Evolutionary conservation across 1,284 basidiomycete species (phyloP).

Genomic region (Fomitopsis palustris): DNA sequence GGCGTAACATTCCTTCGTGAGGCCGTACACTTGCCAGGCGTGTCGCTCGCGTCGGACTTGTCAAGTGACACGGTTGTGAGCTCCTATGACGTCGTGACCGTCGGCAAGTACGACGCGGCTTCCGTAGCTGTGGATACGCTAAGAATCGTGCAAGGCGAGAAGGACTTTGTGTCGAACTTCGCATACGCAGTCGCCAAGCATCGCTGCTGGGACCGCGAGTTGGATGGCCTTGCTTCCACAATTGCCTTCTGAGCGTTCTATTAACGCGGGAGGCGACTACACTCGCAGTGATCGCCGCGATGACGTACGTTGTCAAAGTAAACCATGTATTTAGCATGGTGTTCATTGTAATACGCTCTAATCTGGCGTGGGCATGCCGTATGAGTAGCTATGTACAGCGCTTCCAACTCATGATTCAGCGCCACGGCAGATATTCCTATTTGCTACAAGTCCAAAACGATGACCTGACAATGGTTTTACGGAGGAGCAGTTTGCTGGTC

Average conservation of each 20-base stretch:
- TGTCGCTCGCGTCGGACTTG: conserved; percentile 34
- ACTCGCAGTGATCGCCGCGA: too few relatives aligned
- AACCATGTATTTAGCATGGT: background rate
- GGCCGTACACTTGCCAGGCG: conserved; percentile 42
- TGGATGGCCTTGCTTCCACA: conserved; percentile 47
- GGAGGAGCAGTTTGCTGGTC: too few relatives aligned
- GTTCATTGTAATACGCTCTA: too few relatives aligned
- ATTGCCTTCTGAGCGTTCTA: conserved; percentile 49
- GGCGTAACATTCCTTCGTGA: conserved; percentile 47
- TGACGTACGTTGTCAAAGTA: too few relatives aligned
- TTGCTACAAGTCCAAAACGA: too few relatives aligned
- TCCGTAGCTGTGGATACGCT: conserved; percentile 40
- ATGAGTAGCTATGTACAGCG: too few relatives aligned
- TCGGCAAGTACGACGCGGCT: conserved; percentile 41
- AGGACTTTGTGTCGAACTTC: conserved; percentile 57
- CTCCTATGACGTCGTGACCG: conserved; percentile 63
- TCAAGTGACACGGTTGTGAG: conserved; percentile 38
- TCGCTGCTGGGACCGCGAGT: conserved; percentile 57
- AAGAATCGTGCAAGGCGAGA: conserved; percentile 40
- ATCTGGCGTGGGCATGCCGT: too few relatives aligned
- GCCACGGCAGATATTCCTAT: too few relatives aligned
- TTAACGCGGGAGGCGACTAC: too few relatives aligned
- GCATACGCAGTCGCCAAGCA: conserved; percentile 62
- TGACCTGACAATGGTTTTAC: too few relatives aligned
- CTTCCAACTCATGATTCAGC: too few relatives aligned